These are phyloP conservation scores for Helichrysum umbraculigerum DNA, from an alignment of 129 eudicot species.

Conservation along the genomic window DNA sequence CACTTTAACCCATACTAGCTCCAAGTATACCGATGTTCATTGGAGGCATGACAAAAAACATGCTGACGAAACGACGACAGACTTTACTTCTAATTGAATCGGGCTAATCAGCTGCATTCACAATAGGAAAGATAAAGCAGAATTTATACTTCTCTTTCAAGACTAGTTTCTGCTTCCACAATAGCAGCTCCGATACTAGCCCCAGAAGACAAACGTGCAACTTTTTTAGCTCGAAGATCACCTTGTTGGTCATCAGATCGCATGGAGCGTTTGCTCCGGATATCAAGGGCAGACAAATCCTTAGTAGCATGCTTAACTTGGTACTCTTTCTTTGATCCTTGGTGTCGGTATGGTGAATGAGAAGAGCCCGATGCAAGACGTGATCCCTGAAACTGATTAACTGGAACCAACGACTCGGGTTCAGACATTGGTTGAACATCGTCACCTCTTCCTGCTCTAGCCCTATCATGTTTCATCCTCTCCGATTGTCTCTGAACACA, in stretches of 20 bases:
- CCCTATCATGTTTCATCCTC: constrained; percentile 68
- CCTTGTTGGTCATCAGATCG: constrained; percentile 30
- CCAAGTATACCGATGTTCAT: background rate
- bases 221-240: constrained; percentile 50
- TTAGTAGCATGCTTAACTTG: constrained; percentile 41
- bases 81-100: constrained; percentile 1
- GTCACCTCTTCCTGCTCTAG: constrained; percentile 61
- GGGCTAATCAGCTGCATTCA: background rate
- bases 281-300: constrained; percentile 47
- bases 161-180: constrained; percentile 70
- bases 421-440: constrained; percentile 51
- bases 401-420: constrained; percentile 74
- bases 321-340: constrained; percentile 34
- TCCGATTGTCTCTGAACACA: constrained; percentile 59
- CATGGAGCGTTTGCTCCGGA: constrained; percentile 38
- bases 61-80: background rate
- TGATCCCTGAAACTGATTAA: constrained; percentile 71
- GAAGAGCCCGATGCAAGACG: constrained; percentile 80
- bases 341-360: constrained; percentile 66
- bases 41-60: background rate
- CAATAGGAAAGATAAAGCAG: background rate
- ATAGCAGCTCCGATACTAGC: constrained; percentile 73
- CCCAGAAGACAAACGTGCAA: constrained; percentile 60
- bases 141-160: constrained; percentile 66
- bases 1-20: background rate